Evolutionary conservation across 768 basidiomycete species (phyloP).

Genomic region (Boletus rex-veris): DNA sequence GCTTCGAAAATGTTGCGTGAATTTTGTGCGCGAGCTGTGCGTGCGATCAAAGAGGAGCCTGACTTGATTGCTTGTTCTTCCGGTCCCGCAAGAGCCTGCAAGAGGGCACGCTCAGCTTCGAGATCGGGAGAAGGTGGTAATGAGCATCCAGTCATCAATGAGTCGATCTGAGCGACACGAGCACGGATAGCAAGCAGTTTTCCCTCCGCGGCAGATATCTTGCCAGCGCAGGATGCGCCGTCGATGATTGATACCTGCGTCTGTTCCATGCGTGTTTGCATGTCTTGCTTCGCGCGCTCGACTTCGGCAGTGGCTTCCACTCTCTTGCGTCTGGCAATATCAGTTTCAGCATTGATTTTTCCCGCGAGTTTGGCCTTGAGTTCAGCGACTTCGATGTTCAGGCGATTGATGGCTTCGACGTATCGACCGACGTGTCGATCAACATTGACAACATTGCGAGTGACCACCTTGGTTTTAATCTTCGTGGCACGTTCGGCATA

Average conservation of each 20-base stretch:
- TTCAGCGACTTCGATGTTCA: constrained; percentile 78
- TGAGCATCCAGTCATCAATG: constrained; percentile 34
- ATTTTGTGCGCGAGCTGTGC: constrained; percentile 68
- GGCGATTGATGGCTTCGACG: constrained; percentile 88
- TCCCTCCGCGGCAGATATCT: constrained; percentile 63
- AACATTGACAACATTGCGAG: constrained; percentile 92
- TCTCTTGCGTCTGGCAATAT: constrained; percentile 62
- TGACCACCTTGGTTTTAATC: constrained; percentile 97
- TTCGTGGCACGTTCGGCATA: constrained; percentile 98
- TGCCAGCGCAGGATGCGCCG: constrained; percentile 71
- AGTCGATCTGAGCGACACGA: constrained; percentile 58
- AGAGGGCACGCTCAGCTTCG: constrained; percentile 68
- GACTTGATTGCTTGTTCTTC: constrained; percentile 67
- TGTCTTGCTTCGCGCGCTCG: constrained; percentile 68
- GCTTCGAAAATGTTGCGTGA: constrained; percentile 81
- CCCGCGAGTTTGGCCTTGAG: constrained; percentile 84
- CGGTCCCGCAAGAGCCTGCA: constrained; percentile 61
- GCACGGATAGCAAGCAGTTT: constrained; percentile 62
- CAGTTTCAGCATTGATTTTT: constrained; percentile 59
- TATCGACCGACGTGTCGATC: constrained; percentile 94
- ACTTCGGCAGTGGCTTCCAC: constrained; percentile 71
- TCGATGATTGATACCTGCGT: constrained; percentile 68
- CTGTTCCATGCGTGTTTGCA: constrained; percentile 68
- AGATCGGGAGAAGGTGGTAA: constrained; percentile 49
- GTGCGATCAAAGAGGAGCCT: constrained; percentile 53